These are phyloP conservation scores for Debaryomyces castellii DNA, from an alignment of 805 yeast genomes.

Conservation along the genomic window DNA sequence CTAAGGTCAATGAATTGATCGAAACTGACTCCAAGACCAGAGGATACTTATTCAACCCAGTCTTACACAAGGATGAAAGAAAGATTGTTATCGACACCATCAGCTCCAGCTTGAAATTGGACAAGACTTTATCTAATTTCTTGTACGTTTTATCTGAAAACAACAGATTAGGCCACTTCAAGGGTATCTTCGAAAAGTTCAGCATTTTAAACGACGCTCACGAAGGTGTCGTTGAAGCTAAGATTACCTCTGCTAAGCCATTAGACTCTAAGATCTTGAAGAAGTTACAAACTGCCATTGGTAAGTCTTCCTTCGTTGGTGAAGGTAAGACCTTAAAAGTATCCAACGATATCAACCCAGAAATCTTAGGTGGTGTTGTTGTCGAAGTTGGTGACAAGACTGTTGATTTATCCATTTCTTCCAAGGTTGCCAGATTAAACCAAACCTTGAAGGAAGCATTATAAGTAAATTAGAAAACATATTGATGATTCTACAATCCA, in stretches of 20 bases:
- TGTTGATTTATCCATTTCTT: constrained; percentile 84
- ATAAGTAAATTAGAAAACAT: constrained; percentile 37
- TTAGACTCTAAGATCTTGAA: constrained; percentile 77
- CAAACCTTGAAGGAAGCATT: constrained; percentile 82
- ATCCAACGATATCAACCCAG: constrained; percentile 81
- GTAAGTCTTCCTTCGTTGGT: constrained; percentile 80
- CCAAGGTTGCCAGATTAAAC: constrained; percentile 87
- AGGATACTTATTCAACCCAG: constrained; percentile 74
- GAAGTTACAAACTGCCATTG: constrained; percentile 76
- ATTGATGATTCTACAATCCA: neutral
- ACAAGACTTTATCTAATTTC: constrained; percentile 74
- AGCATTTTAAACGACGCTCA: constrained; percentile 79
- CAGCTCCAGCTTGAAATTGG: constrained; percentile 49
- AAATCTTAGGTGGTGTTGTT: constrained; percentile 90
- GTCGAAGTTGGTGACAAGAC: constrained; percentile 97
- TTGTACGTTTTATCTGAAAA: constrained; percentile 86
- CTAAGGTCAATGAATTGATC: constrained; percentile 54
- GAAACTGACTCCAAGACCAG: constrained; percentile 62
- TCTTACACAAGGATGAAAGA: constrained; percentile 76
- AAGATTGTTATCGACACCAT: constrained; percentile 63
- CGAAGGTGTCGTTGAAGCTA: constrained; percentile 90
- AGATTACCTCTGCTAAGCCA: constrained; percentile 82
- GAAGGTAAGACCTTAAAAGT: constrained; percentile 82
- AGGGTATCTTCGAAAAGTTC: constrained; percentile 67
- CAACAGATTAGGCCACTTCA: constrained; percentile 81